phyloP scores from a whole-genome alignment of 2,329 filamentous ascomycete species.

The Sarocladium kiliense region DNA sequence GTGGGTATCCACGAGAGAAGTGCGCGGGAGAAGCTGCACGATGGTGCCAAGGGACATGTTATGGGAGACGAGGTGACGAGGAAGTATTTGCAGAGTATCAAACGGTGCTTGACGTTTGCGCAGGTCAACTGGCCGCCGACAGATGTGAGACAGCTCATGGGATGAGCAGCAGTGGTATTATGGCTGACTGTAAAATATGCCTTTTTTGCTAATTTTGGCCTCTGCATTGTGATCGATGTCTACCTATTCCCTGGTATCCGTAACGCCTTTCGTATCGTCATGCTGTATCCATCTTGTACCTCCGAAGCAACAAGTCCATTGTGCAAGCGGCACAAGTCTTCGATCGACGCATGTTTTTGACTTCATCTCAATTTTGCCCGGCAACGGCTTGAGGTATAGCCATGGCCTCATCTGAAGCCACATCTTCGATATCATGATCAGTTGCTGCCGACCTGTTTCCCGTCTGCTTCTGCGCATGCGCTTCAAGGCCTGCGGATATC shows the following conservation, averaged over 20 bases:
- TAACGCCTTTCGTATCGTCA: conserved; percentile 3
- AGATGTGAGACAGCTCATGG: conserved; percentile 92
- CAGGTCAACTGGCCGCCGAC: conserved; percentile 95
- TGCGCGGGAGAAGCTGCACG: conserved; percentile 89
- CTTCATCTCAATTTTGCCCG: neutral
- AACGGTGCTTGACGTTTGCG: conserved; percentile 91
- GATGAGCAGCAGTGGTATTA: conserved; percentile 28
- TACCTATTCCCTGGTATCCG: neutral
- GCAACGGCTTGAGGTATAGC: neutral
- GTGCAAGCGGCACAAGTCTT: too few relatives aligned
- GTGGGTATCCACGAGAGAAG: conserved; percentile 98
- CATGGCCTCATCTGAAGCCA: neutral
- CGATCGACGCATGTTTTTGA: too few relatives aligned
- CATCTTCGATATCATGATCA: neutral
- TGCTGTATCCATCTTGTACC: neutral
- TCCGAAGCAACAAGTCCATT: too few relatives aligned
- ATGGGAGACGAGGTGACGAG: conserved; percentile 95
- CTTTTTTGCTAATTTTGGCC: neutral
- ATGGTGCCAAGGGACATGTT: conserved; percentile 84
- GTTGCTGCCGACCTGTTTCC: neutral
- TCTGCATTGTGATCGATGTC: neutral
- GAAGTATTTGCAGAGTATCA: conserved; percentile 97
- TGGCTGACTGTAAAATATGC: neutral
- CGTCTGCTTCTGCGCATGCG: neutral
- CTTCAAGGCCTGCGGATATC: conserved; percentile 62